Conservation (phyloP, 2,329 filamentous ascomycete species). For the Aureobasidium pullulans region DNA sequence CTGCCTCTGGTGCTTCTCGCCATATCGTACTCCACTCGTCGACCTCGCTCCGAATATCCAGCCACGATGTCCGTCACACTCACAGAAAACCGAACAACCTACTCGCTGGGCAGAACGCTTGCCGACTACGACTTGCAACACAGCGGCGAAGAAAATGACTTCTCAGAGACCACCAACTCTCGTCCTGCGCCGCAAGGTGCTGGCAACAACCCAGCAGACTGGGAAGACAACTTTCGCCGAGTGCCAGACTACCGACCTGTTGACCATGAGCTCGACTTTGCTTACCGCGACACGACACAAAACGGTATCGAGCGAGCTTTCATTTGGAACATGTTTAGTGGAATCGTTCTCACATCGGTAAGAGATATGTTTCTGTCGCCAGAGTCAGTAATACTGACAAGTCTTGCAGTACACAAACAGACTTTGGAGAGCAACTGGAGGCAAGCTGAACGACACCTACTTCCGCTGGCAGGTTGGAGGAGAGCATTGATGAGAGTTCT, state of each 20-base stretch:
- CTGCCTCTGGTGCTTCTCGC: not conserved
- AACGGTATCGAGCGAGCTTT: constrained; percentile 41
- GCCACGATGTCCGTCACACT: constrained; percentile 38
- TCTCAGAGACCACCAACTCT: constrained; percentile 26
- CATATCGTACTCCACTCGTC: not conserved
- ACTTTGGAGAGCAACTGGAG: constrained; percentile 45
- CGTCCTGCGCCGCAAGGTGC: constrained; percentile 19
- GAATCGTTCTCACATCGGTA: constrained; percentile 38
- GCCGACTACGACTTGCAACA: constrained; percentile 43
- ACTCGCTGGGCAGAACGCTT: constrained; percentile 31
- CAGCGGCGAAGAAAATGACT: constrained; percentile 21
- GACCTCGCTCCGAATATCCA: not conserved
- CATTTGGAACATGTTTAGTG: constrained; percentile 45
- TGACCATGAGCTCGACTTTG: constrained; percentile 36
- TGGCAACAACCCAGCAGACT: constrained; percentile 30
- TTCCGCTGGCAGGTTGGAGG: constrained; percentile 49
- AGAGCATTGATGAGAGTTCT: constrained; percentile 28
- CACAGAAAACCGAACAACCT: constrained; percentile 32
- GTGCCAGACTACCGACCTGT: constrained; percentile 42
- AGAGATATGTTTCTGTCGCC: not conserved
- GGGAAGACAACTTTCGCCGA: constrained; percentile 42
- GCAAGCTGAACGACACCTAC: constrained; percentile 40
- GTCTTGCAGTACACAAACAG: constrained; percentile 32
- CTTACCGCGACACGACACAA: constrained; percentile 36
- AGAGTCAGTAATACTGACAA: constrained; percentile 6